Percentiles rank a stretch among this genome's conserved stretches.
Conservation (phyloP, 169 alveolate species). For the Perkinsus olseni region DNA sequence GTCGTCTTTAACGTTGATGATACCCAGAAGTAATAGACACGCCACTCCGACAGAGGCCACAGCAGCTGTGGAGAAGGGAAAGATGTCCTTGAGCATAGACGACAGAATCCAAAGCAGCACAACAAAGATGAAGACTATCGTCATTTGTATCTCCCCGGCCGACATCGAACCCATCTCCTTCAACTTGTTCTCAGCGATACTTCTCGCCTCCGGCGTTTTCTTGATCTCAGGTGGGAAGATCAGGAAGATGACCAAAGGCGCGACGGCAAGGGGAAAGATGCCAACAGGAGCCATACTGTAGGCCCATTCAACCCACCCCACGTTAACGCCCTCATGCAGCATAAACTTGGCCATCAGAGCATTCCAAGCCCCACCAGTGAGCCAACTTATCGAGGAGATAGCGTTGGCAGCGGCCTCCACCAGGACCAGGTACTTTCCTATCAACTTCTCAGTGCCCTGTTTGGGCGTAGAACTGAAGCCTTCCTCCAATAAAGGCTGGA, state of each 20-base stretch:
- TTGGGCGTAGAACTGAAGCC: background rate
- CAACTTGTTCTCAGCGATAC: background rate
- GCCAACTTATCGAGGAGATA: background rate
- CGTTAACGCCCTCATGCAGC: background rate
- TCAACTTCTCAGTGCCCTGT: background rate
- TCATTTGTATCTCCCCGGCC: background rate
- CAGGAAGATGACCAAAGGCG: background rate
- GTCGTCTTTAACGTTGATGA: background rate
- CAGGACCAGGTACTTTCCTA: background rate
- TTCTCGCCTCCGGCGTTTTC: background rate
- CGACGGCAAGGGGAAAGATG: background rate
- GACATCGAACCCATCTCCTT: conserved; percentile 4
- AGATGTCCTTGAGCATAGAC: background rate
- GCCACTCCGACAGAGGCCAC: background rate
- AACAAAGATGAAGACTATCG: background rate
- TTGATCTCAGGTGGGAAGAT: background rate
- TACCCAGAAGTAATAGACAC: background rate
- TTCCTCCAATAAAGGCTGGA: background rate
- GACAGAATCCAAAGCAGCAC: background rate
- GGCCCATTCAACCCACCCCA: background rate
- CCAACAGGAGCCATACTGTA: background rate
- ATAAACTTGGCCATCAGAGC: background rate
- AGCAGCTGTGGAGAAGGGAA: background rate
- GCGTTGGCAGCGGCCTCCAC: background rate
- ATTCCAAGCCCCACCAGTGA: background rate